Evolutionary conservation across 2,329 filamentous ascomycete species (phyloP).

Genomic region (Penicillium sp.): DNA sequence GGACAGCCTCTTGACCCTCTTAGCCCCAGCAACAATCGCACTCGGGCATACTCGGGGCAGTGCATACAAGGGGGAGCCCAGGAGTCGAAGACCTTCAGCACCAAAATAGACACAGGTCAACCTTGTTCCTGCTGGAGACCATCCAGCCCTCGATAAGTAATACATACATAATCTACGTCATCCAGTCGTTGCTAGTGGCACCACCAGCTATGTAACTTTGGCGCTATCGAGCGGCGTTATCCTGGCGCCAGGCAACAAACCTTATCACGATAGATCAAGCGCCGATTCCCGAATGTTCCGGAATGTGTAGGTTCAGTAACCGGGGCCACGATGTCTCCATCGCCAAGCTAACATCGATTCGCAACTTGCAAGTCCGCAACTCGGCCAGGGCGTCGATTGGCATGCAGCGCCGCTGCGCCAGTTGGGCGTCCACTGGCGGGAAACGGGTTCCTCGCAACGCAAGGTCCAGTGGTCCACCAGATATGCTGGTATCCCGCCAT

Average conservation of each 20-base stretch:
- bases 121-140: neutral
- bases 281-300: neutral
- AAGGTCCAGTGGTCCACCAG: slow-evolving; percentile 15
- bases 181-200: too few species aligned
- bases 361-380: neutral
- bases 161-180: too few species aligned
- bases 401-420: slow-evolving; percentile 6
- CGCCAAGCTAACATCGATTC: neutral
- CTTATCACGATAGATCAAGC: neutral
- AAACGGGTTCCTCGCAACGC: slow-evolving; percentile 9
- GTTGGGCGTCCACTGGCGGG: neutral
- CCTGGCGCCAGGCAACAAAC: neutral
- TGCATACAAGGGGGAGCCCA: slow-evolving; percentile 6
- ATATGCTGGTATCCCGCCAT: slow-evolving; percentile 8
- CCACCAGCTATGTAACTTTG: neutral
- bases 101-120: neutral
- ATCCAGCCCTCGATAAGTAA: too few species aligned
- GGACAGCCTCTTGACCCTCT: neutral
- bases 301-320: neutral
- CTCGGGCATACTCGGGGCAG: neutral
- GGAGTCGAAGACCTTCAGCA: neutral
- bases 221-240: neutral
- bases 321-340: neutral
- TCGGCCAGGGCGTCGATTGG: slow-evolving; percentile 6
- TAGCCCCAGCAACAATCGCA: neutral